These are phyloP conservation scores for Camellia granthamiana DNA, from an alignment of 148 eudicot species.

Conservation along the genomic window DNA sequence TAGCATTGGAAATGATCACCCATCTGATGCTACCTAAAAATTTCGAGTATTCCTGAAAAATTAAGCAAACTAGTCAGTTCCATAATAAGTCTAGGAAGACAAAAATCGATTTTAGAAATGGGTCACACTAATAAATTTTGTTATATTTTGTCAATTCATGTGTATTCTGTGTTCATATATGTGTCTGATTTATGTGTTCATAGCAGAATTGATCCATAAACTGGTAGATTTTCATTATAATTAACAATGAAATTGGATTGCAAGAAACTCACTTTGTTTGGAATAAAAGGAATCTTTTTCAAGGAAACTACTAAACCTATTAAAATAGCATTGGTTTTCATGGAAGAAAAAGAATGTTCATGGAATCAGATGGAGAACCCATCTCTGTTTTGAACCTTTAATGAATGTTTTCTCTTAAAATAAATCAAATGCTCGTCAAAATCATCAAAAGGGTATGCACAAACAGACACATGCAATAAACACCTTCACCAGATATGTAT, in stretches of 20 bases:
- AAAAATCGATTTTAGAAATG: too few species aligned
- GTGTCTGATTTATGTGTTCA: too few species aligned
- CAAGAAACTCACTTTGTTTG: too few species aligned
- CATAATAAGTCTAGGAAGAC: too few species aligned
- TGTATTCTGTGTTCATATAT: too few species aligned
- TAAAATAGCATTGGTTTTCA: not conserved
- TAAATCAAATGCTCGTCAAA: not conserved
- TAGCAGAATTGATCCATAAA: not conserved
- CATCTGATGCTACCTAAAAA: conserved; percentile 20
- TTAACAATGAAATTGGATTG: not conserved
- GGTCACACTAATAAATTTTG: too few species aligned
- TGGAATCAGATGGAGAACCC: not conserved
- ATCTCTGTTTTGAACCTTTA: not conserved
- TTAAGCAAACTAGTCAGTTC: not conserved
- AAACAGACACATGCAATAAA: not conserved
- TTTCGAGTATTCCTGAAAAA: conserved; percentile 48
- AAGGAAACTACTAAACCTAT: not conserved
- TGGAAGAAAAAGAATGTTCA: not conserved
- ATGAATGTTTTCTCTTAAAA: not conserved
- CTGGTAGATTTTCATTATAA: not conserved
- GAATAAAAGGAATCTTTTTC: not conserved
- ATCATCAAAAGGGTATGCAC: not conserved
- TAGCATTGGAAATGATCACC: not conserved
- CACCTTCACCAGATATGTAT: not conserved
- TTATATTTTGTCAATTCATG: too few species aligned